Evolutionary conservation across 2,329 filamentous ascomycete genomes (phyloP).

Genomic region (Calycina herbarum): DNA sequence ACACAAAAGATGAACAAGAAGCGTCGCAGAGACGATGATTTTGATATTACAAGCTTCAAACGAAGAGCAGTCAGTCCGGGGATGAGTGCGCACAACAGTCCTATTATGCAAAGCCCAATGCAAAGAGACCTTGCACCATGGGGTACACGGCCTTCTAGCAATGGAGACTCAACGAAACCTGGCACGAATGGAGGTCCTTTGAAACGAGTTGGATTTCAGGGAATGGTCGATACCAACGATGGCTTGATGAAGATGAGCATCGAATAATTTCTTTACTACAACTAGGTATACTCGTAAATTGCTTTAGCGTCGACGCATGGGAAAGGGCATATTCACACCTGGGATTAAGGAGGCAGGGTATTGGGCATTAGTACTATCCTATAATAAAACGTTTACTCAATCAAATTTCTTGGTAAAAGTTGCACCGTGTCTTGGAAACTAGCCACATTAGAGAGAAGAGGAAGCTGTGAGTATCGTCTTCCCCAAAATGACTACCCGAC

Average conservation of each 20-base stretch:
- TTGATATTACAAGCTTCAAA: slow-evolving; percentile 86
- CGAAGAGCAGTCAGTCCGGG: slow-evolving; percentile 87
- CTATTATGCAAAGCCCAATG: slow-evolving; percentile 80
- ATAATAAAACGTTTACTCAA: background rate
- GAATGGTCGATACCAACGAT: slow-evolving; percentile 95
- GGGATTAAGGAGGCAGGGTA: background rate
- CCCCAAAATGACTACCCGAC: too few species aligned
- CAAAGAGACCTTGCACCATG: slow-evolving; percentile 70
- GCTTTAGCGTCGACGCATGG: slow-evolving; percentile 4
- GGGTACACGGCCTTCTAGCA: slow-evolving; percentile 69
- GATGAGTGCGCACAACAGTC: slow-evolving; percentile 87
- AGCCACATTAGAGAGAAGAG: background rate
- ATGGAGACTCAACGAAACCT: slow-evolving; percentile 49
- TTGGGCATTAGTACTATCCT: background rate
- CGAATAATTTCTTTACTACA: slow-evolving; percentile 52
- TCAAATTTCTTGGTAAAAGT: background rate
- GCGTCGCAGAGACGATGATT: slow-evolving; percentile 85
- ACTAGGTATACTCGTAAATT: background rate
- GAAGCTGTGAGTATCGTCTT: background rate
- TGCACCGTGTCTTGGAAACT: background rate
- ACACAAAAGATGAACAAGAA: slow-evolving; percentile 78
- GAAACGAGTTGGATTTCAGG: slow-evolving; percentile 74
- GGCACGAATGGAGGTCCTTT: slow-evolving; percentile 49
- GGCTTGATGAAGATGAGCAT: slow-evolving; percentile 97
- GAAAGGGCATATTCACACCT: background rate